phyloP scores from a whole-genome alignment of 495 filamentous ascomycete genomes.

The Podospora conica region DNA sequence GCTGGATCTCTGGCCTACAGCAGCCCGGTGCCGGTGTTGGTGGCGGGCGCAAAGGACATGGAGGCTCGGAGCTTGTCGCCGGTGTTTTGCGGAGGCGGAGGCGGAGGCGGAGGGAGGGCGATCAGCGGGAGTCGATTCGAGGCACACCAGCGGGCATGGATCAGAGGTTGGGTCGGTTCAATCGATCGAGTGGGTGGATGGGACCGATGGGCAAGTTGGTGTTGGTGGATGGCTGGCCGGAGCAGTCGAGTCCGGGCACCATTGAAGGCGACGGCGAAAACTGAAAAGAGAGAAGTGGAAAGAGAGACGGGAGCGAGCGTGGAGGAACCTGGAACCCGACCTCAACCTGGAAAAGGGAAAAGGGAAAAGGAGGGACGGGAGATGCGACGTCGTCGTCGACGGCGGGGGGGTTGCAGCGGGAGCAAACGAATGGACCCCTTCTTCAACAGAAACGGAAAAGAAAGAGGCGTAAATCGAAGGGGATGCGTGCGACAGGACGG shows the following conservation, averaged over 20 bases:
- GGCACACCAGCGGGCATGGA: not conserved
- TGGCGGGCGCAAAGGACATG: constrained; percentile 9
- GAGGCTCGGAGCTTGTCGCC: not conserved
- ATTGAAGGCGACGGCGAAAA: constrained; percentile 1
- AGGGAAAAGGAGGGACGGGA: not conserved
- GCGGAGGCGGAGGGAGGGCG: not conserved
- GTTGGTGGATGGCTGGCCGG: not conserved
- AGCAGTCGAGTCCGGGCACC: not conserved
- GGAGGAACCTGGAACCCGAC: too few relatives aligned
- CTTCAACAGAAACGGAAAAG: not conserved
- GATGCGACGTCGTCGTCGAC: not conserved
- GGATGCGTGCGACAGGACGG: not conserved
- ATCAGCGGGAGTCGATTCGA: not conserved
- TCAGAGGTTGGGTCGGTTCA: not conserved
- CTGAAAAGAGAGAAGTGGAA: not conserved
- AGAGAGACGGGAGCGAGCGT: too few relatives aligned
- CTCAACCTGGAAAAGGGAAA: not conserved
- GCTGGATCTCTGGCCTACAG: constrained; percentile 6
- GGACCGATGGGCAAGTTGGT: too few relatives aligned
- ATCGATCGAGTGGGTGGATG: not conserved
- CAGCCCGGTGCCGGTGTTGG: not conserved
- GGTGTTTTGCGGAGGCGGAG: constrained; percentile 5
- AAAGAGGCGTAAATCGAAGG: not conserved
- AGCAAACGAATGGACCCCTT: not conserved
- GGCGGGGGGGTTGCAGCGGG: not conserved